A percentile compares a stretch with the other conserved stretches of the same genome.
These are phyloP conservation scores for Kodamaea anthophila DNA, from an alignment of 1,139 yeast genomes.

Conservation along the genomic window DNA sequence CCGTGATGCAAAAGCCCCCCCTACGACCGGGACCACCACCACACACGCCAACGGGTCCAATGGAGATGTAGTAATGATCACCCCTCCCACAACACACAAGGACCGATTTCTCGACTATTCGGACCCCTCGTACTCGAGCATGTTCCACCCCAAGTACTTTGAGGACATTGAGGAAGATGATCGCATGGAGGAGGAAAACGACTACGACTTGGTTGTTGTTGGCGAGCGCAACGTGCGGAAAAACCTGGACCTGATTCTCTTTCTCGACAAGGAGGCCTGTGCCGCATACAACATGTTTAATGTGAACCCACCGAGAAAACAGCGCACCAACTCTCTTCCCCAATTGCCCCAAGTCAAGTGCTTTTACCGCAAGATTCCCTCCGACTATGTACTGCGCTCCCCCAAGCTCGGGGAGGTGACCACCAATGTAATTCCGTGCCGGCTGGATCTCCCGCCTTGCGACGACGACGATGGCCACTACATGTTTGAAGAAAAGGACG, in stretches of 20 bases:
- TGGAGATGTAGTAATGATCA: conserved; percentile 4
- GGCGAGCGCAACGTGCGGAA: conserved; percentile 20
- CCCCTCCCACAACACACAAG: conserved; percentile 6
- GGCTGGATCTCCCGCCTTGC: conserved; percentile 40
- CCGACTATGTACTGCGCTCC: conserved; percentile 31
- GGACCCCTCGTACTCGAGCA: conserved; percentile 1
- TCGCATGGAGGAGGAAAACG: conserved; percentile 11
- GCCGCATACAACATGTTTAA: conserved; percentile 44
- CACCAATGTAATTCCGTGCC: conserved; percentile 36
- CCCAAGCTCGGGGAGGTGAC: conserved; percentile 41
- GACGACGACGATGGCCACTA: conserved; percentile 85
- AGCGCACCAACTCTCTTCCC: conserved; percentile 65
- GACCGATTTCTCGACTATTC: conserved; percentile 9
- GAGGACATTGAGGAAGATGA: neutral
- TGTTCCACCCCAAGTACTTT: neutral
- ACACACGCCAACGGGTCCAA: conserved; percentile 6
- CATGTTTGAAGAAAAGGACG: conserved; percentile 53
- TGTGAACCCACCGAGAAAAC: conserved; percentile 36
- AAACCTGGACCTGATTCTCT: conserved; percentile 35
- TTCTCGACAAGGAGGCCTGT: conserved; percentile 34
- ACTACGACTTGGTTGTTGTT: conserved; percentile 12
- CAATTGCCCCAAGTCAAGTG: conserved; percentile 53
- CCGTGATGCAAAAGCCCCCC: conserved; percentile 5
- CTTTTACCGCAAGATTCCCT: conserved; percentile 36
- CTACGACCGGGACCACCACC: conserved; percentile 8